Base-by-base conservation (phyloP, 2,329 filamentous ascomycete genomes). In the Cladophialophora yegresii region DNA sequence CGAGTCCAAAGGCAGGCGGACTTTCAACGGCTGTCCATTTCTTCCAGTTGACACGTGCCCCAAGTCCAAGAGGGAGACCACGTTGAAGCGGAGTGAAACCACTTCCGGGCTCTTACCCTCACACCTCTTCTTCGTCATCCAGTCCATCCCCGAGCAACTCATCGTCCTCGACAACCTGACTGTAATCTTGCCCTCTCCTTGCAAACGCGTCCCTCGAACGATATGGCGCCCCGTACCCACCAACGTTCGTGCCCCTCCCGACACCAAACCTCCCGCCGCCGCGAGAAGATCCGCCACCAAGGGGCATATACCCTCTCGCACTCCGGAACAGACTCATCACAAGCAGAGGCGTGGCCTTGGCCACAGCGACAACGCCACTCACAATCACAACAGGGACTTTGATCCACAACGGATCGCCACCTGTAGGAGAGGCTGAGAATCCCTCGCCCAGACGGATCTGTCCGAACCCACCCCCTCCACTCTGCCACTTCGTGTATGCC, bases 131-230 rank as follows among this genome's bases (percentile, higher is more conserved):
- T 67, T 97, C 93, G 73, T 97, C 92, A 69, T 97, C 93, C 70
- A 92, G 92, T 65, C 96, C 93, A 71, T 97, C 93, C 0, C 95
- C 95, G 40, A 99, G 79, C 70, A 99, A 80, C 80, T 98, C 93
- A 55, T 98, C 95, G 74, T 98, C 95, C 57, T 95, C 90, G 72
- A 96, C 92, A 58, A 96, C 92, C 76, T 98, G 98, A 50, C 63
- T 65, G 50, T 70, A 71, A 76, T 96, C 91, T n/a, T 90, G 89
- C 62, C 91, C 85, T 0, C 91, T 89, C 62, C 92, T 85, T 4
- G 92, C 90, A 78, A 99, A 99, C 66, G 91, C 93, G 73, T 91
- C 90, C 64, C 96, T 83, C 56, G 91, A 96, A 16, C 92, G 95
- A 75, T 96, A 99, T 62, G 89, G 87, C 65, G 89, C 82, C 3